Evolutionary conservation across 2,329 filamentous ascomycete genomes (phyloP).

Genomic region (Ceratocystis colombiana): DNA sequence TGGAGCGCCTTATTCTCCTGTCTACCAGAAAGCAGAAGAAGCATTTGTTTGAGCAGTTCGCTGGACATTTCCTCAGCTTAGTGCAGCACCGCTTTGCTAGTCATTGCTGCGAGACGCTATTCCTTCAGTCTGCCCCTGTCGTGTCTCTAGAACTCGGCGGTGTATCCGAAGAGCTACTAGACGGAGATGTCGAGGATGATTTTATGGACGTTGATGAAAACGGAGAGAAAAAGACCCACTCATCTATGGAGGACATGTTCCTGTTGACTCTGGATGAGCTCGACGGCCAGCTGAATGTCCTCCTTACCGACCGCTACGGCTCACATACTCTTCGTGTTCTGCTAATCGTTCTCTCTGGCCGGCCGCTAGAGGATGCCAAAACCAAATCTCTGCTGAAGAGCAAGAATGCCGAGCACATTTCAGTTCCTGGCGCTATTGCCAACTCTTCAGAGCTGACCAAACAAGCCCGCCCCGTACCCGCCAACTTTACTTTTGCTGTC

Average conservation of each 20-base stretch:
- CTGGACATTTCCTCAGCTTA: slow-evolving; percentile 74
- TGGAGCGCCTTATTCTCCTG: slow-evolving; percentile 82
- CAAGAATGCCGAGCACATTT: slow-evolving; percentile 80
- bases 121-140: slow-evolving; percentile 67
- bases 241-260: slow-evolving; percentile 75
- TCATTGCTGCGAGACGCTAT: slow-evolving; percentile 92
- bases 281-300: slow-evolving; percentile 69
- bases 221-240: slow-evolving; percentile 34
- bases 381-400: slow-evolving; percentile 72
- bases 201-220: slow-evolving; percentile 19
- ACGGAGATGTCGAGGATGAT: slow-evolving; percentile 34
- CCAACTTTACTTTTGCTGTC: slow-evolving; percentile 64
- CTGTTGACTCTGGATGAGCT: slow-evolving; percentile 75
- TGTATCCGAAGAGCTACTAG: slow-evolving; percentile 37
- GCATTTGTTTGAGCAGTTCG: slow-evolving; percentile 73
- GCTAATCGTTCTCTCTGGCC: slow-evolving; percentile 73
- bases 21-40: slow-evolving; percentile 75
- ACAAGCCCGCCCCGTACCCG: slow-evolving; percentile 53
- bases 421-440: slow-evolving; percentile 46
- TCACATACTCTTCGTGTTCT: slow-evolving; percentile 85
- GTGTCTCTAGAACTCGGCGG: slow-evolving; percentile 62
- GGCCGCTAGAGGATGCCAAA: slow-evolving; percentile 60
- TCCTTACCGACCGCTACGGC: slow-evolving; percentile 80
- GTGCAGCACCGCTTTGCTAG: slow-evolving; percentile 94
- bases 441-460: slow-evolving; percentile 39